Conservation (phyloP, 805 yeast genomes). For the Yamadazyma insecticola region DNA sequence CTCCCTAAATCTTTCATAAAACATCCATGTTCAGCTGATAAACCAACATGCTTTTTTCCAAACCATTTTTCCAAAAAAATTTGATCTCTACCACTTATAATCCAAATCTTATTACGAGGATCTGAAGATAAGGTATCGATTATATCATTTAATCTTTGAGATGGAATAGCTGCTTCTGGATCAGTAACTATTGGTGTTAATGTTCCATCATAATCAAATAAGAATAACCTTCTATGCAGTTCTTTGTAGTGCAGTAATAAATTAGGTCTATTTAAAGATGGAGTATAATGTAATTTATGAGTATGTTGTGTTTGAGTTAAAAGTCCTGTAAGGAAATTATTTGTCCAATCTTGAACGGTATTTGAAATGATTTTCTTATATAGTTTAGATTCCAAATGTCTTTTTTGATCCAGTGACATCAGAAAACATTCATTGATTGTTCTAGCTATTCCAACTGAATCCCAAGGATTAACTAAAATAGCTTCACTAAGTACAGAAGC, state of each 20-base stretch:
- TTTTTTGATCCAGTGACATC: conserved; percentile 46
- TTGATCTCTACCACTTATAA: conserved; percentile 94
- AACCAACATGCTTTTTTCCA: conserved; percentile 68
- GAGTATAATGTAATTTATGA: conserved; percentile 49
- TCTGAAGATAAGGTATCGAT: conserved; percentile 62
- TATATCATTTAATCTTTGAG: conserved; percentile 60
- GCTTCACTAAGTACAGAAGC: conserved; percentile 68
- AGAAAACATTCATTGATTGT: conserved; percentile 66
- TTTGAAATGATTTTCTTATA: conserved; percentile 61
- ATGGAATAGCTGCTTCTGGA: conserved; percentile 98
- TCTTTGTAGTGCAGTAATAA: conserved; percentile 54
- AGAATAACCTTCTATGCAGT: conserved; percentile 67
- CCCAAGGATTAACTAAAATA: conserved; percentile 93
- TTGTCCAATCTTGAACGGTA: conserved; percentile 80
- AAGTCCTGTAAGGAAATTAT: conserved; percentile 50
- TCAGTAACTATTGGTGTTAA: conserved; percentile 93
- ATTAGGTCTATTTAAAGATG: conserved; percentile 72
- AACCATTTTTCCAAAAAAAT: conserved; percentile 84
- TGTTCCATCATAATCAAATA: conserved; percentile 97
- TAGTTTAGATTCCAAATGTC: conserved; percentile 45
- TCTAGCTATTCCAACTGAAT: conserved; percentile 86
- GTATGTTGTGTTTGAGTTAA: conserved; percentile 34
- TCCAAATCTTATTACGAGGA: conserved; percentile 85
- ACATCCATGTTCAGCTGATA: conserved; percentile 97
- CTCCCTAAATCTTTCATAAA: conserved; percentile 73